Evolutionary conservation across 441 rosid species (phyloP).

Genomic region (Pelargonium fulgidum): DNA sequence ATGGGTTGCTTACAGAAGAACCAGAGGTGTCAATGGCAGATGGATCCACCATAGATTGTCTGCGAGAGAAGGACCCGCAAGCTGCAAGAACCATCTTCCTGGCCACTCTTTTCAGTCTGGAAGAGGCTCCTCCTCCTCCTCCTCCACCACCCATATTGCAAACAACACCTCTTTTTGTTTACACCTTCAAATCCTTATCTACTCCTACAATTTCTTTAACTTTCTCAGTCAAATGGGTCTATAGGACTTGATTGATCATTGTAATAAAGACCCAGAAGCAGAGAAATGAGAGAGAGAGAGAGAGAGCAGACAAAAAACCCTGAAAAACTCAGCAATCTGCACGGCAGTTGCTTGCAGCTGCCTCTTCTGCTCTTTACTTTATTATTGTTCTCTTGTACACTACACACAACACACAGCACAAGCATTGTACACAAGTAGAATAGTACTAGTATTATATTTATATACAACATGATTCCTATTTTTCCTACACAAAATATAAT

Average conservation of each 20-base stretch:
- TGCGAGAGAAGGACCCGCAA: not conserved
- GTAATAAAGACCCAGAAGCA: not conserved
- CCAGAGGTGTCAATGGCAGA: not conserved
- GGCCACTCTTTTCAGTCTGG: not conserved
- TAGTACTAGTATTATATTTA: not conserved
- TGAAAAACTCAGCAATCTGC: not conserved
- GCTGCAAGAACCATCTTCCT: not conserved
- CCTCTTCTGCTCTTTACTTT: not conserved
- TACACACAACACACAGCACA: not conserved
- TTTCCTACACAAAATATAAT: not conserved
- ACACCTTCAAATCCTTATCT: not conserved
- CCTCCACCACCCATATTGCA: not conserved
- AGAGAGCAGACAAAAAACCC: slow-evolving; percentile 2
- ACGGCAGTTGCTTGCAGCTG: slow-evolving; percentile 5
- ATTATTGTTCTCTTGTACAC: not conserved
- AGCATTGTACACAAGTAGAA: not conserved
- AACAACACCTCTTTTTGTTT: not conserved
- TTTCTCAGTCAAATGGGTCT: not conserved
- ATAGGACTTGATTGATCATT: not conserved
- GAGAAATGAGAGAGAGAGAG: not conserved
- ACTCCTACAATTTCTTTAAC: not conserved
- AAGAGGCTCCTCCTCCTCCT: not conserved
- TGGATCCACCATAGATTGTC: not conserved
- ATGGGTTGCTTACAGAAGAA: not conserved
- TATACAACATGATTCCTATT: not conserved